phyloP scores from a whole-genome alignment of 352 stramenopile genomes.

The Phytophthora boehmeriae region DNA sequence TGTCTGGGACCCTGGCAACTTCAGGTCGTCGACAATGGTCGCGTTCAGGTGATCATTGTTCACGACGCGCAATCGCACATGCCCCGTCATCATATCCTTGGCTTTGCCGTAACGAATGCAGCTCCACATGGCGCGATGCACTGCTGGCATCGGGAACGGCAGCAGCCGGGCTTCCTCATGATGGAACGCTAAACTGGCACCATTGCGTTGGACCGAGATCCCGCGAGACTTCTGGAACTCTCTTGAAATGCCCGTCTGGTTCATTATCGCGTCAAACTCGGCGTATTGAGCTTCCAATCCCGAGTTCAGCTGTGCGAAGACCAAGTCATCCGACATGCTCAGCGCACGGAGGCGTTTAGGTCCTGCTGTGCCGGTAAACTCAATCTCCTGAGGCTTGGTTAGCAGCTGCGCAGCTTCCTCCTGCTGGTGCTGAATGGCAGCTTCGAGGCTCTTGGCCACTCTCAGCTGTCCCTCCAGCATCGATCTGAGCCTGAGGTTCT shows the following conservation, averaged over 20 bases:
- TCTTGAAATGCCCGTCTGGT: conserved; percentile 2
- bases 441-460: conserved; percentile 31
- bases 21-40: conserved; percentile 31
- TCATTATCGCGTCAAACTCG: conserved; percentile 22
- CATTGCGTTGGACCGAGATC: conserved; percentile 16
- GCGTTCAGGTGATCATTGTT: conserved; percentile 38
- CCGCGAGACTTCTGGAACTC: conserved; percentile 13
- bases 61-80: conserved; percentile 17
- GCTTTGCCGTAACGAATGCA: conserved; percentile 20
- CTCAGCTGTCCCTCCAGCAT: conserved; percentile 36
- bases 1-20: conserved; percentile 20
- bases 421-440: conserved; percentile 28
- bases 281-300: conserved; percentile 29
- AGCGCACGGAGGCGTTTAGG: neutral
- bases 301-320: conserved; percentile 25
- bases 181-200: conserved; percentile 10
- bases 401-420: conserved; percentile 22
- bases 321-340: conserved; percentile 25
- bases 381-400: conserved; percentile 9
- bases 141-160: conserved; percentile 32
- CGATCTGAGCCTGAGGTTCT: conserved; percentile 34
- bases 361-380: conserved; percentile 3
- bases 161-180: conserved; percentile 31
- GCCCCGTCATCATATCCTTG: conserved; percentile 15
- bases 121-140: conserved; percentile 34